These are phyloP conservation scores for Trypanosoma boissoni DNA, from an alignment of 208 protist species.

Conservation along the genomic window DNA sequence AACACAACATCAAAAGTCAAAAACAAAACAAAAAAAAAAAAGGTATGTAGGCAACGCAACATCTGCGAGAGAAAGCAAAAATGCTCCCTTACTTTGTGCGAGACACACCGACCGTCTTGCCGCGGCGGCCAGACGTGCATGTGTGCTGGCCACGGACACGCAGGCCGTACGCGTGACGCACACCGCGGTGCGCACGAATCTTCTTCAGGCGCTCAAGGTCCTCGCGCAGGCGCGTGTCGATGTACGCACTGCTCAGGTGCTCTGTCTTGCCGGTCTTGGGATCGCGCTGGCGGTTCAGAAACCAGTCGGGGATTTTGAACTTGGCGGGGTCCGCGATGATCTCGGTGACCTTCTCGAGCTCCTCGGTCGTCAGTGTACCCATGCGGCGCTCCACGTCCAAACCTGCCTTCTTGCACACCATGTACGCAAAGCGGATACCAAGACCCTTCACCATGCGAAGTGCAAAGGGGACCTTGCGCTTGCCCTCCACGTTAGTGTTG, in stretches of 20 bases:
- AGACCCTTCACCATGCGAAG: constrained; percentile 99
- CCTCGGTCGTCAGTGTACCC: constrained; percentile 86
- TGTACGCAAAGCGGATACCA: constrained; percentile 98
- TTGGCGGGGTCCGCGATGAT: constrained; percentile 97
- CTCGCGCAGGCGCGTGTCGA: constrained; percentile 98
- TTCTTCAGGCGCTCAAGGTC: constrained; percentile 99
- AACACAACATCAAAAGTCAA: too few species aligned
- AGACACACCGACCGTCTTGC: constrained; percentile 88
- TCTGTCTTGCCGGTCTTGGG: constrained; percentile 97
- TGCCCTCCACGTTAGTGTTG: constrained; percentile 99
- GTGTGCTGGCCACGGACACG: constrained; percentile 99
- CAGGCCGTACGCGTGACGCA: constrained; percentile 98
- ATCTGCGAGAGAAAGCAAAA: background rate
- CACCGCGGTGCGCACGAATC: constrained; percentile 98
- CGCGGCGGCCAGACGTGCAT: constrained; percentile 99
- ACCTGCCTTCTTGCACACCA: constrained; percentile 99
- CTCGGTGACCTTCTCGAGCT: constrained; percentile 97
- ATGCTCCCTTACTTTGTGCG: constrained; percentile 66
- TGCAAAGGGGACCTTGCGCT: constrained; percentile 97
- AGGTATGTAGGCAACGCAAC: constrained; percentile 15
- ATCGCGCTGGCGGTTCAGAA: constrained; percentile 99
- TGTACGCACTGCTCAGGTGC: constrained; percentile 96
- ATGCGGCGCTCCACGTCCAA: constrained; percentile 97
- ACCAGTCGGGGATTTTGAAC: constrained; percentile 99
- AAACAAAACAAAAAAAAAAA: constrained; percentile 22